Evolutionary conservation across 176 grass and related monocot species (phyloP).

Genomic region (Ananas comosus): DNA sequence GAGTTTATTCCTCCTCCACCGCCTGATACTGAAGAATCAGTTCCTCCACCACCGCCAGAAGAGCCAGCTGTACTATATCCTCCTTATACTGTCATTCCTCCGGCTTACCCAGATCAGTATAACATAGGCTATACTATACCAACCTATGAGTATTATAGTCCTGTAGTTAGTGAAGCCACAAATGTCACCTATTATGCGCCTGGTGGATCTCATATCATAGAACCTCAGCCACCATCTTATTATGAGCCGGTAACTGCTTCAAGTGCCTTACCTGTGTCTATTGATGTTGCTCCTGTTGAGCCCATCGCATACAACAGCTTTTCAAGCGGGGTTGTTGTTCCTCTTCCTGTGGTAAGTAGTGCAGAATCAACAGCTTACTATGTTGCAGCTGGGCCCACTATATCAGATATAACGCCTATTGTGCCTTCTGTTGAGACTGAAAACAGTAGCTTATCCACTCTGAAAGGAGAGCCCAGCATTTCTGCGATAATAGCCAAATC

Average conservation of each 20-base stretch:
- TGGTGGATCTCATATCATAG: constrained; percentile 35
- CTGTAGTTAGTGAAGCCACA: constrained; percentile 34
- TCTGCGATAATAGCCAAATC: constrained; percentile 6
- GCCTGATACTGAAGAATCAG: constrained; percentile 64
- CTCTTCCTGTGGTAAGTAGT: constrained; percentile 19
- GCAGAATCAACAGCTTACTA: constrained; percentile 48
- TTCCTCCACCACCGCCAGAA: constrained; percentile 56
- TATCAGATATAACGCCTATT: constrained; percentile 30
- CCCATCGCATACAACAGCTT: constrained; percentile 43
- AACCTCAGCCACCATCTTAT: constrained; percentile 40
- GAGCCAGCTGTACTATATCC: constrained; percentile 33
- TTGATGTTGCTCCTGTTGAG: constrained; percentile 34
- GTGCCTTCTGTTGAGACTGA: constrained; percentile 20
- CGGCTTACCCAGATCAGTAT: constrained; percentile 43
- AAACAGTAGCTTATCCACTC: constrained; percentile 18
- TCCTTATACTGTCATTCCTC: constrained; percentile 33
- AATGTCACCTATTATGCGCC: constrained; percentile 51
- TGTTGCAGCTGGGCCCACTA: constrained; percentile 22
- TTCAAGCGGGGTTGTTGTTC: constrained; percentile 19
- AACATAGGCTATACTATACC: constrained; percentile 46
- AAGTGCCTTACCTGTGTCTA: constrained; percentile 42
- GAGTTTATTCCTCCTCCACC: constrained; percentile 79
- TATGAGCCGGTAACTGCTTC: constrained; percentile 35
- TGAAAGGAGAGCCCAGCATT: constrained; percentile 10
- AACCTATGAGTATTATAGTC: constrained; percentile 53